Evolutionary conservation across 2,329 filamentous ascomycete species (phyloP), one percentile per base, ranked within the genome.

Genomic region (Dothidotthia symphoricarpi): DNA sequence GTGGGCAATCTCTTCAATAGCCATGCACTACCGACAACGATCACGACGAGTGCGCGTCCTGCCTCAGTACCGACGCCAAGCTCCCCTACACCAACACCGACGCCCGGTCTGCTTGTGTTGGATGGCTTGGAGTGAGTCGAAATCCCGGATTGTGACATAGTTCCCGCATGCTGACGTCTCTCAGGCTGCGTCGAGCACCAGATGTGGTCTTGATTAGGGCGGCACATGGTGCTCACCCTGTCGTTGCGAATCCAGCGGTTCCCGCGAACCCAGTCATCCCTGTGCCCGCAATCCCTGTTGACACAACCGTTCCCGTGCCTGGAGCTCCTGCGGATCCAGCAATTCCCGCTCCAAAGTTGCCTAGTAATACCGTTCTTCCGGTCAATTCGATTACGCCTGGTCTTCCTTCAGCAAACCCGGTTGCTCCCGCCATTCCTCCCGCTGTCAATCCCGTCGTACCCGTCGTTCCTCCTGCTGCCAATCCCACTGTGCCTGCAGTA

Each of bases 111-210:
- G 12, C 28, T 45, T 15, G 12, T 28, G 5, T 28, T 22, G 19
- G 9, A 9, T 6, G 9, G 5, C 9, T 22, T 5, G 9, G 19
- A 22, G 19, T 22, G 19, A 9, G 19, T 22, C 9, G 19, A 9
- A 9, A 9, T 22, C 19, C n/a, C 9, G 9, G 5, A 5, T 9
- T 22, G 19, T 22, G 19, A 9, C 9, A 6, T 22, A 5, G 19
- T 9, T 9, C 19, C 5, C 5, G 9, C 9, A 22, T 22, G 19
- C 9, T 22, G 19, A 9, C 9, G 5, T 9, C 9, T 9, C 19
- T 17, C 26, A 51, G 47, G 25, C 42, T 42, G 6, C 49, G 45
- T 38, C 47, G 50, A 35, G 45, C 22, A 32, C 37, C 40, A 12
- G 44, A 22, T 9, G 9, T 39, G 15, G 43, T 31, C 14, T 36